Conservation (phyloP, 352 stramenopile genomes). For the Albugo laibachii region DNA sequence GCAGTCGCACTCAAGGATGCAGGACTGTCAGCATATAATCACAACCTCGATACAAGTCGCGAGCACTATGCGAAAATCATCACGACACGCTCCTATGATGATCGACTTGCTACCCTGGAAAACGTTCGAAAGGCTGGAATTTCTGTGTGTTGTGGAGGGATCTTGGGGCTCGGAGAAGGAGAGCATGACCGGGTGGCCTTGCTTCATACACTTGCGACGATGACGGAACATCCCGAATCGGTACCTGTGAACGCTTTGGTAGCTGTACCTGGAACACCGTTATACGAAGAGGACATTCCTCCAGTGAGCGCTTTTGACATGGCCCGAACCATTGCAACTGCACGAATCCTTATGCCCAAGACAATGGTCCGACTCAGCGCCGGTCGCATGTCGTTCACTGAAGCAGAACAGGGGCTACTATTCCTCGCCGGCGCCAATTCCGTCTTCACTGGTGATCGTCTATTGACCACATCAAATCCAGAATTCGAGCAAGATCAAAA, state of each 20-base stretch:
- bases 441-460: constrained; percentile 97
- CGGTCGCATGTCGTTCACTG: constrained; percentile 90
- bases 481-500: constrained; percentile 89
- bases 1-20: constrained; percentile 92
- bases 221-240: constrained; percentile 90
- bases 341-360: constrained; percentile 93
- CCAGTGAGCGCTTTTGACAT: constrained; percentile 91
- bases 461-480: constrained; percentile 93
- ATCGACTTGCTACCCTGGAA: constrained; percentile 90
- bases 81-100: constrained; percentile 91
- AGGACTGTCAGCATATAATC: constrained; percentile 96
- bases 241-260: constrained; percentile 96
- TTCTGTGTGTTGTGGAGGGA: constrained; percentile 94
- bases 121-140: constrained; percentile 95
- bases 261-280: constrained; percentile 86
- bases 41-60: constrained; percentile 95
- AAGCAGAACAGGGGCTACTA: constrained; percentile 92
- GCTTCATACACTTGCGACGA: constrained; percentile 90
- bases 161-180: constrained; percentile 90
- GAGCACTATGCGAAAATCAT: constrained; percentile 97
- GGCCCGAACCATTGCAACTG: constrained; percentile 94
- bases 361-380: constrained; percentile 94
- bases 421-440: constrained; percentile 97
- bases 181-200: constrained; percentile 88
- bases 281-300: constrained; percentile 78